Evolutionary conservation across 768 basidiomycete genomes (phyloP).

Genomic region (Boletellus ananiceps): DNA sequence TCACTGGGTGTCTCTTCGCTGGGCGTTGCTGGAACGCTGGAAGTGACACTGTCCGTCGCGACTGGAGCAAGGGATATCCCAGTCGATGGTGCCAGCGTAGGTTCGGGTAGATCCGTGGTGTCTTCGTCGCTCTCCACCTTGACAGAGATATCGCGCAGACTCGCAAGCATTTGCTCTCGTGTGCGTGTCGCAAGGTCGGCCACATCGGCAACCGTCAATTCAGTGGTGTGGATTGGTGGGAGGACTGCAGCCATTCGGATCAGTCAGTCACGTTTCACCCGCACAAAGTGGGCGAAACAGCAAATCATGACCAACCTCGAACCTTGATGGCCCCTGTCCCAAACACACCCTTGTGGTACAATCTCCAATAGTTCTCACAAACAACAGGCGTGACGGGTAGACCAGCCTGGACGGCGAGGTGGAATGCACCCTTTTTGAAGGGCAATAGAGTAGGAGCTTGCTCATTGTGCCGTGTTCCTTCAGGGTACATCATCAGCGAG

Average conservation of each 20-base stretch:
- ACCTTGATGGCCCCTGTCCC: slow-evolving; percentile 73
- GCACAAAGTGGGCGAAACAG: not conserved
- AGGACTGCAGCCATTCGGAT: slow-evolving; percentile 54
- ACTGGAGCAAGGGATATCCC: slow-evolving; percentile 1
- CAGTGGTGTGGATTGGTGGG: slow-evolving; percentile 78
- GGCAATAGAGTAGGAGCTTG: slow-evolving; percentile 66
- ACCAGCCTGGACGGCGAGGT: slow-evolving; percentile 86
- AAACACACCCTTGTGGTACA: slow-evolving; percentile 78
- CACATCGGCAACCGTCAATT: slow-evolving; percentile 68
- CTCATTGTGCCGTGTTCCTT: slow-evolving; percentile 82
- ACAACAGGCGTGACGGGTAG: slow-evolving; percentile 91
- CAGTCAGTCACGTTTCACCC: slow-evolving; percentile 1
- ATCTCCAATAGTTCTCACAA: slow-evolving; percentile 86
- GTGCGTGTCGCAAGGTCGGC: slow-evolving; percentile 60
- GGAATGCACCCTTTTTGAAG: slow-evolving; percentile 98
- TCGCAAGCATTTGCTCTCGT: slow-evolving; percentile 72
- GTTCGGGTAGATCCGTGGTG: slow-evolving; percentile 12
- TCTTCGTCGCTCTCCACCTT: slow-evolving; percentile 34
- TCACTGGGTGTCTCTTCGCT: slow-evolving; percentile 27
- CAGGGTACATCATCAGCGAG: slow-evolving; percentile 93
- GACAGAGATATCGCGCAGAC: slow-evolving; percentile 73
- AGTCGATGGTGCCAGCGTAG: slow-evolving; percentile 19
- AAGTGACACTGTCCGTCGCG: slow-evolving; percentile 29
- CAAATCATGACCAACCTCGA: slow-evolving; percentile 45
- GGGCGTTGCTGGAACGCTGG: slow-evolving; percentile 24